phyloP scores from a whole-genome alignment of 306 rosid species.

The Glycine soja region DNA sequence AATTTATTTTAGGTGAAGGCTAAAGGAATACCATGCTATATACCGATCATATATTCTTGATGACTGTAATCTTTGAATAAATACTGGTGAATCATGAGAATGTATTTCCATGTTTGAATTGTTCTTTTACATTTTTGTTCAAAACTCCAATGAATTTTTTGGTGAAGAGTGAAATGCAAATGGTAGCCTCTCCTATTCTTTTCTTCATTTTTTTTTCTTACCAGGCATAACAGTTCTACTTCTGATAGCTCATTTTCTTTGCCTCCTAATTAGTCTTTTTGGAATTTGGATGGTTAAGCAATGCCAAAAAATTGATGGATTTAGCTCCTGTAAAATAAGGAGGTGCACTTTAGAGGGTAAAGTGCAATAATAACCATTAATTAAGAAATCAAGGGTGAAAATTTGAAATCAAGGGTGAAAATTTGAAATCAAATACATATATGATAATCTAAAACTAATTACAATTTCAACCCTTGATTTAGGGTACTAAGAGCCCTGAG shows the following conservation, averaged over 20 bases:
- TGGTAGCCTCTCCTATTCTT: background rate
- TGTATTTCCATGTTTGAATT: background rate
- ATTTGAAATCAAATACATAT: no score
- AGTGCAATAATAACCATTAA: no score
- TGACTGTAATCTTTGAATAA: background rate
- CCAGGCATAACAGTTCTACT: conserved; percentile 3
- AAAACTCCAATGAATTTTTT: background rate
- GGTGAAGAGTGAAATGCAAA: background rate
- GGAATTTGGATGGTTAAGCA: background rate
- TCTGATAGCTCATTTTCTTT: background rate
- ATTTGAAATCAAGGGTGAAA: no score
- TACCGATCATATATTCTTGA: background rate
- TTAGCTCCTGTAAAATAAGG: no score
- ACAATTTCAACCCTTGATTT: no score
- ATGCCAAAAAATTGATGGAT: background rate
- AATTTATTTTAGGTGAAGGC: background rate
- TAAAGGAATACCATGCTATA: background rate
- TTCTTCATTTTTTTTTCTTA: background rate
- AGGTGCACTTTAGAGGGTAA: no score
- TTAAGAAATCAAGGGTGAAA: no score
- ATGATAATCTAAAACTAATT: no score
- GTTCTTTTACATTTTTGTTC: background rate
- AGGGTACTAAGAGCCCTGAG: no score
- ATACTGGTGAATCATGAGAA: background rate
- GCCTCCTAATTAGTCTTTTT: background rate